A percentile compares a stretch with the other conserved stretches of the same genome.
phyloP scores from a whole-genome alignment of 352 stramenopile genomes.

The Phytophthora kernoviae region DNA sequence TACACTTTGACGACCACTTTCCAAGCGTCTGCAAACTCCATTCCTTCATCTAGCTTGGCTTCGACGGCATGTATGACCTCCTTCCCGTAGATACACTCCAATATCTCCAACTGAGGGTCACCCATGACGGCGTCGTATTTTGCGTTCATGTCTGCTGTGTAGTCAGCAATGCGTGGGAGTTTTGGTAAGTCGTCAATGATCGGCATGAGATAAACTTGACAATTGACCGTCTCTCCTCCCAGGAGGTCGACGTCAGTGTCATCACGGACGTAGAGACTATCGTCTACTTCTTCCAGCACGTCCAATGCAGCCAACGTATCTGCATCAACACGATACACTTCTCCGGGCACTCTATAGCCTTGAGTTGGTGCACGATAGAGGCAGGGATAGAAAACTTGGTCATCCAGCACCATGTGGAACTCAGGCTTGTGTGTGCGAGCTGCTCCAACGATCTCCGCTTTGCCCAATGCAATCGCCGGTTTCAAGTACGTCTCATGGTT shows the following conservation, averaged over 20 bases:
- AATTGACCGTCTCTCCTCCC: slow-evolving; percentile 26
- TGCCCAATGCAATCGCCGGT: slow-evolving; percentile 48
- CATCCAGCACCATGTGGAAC: slow-evolving; percentile 71
- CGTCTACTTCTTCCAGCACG: slow-evolving; percentile 58
- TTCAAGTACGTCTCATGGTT: slow-evolving; percentile 76
- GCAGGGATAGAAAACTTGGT: slow-evolving; percentile 68
- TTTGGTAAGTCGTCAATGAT: slow-evolving; percentile 42
- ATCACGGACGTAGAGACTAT: slow-evolving; percentile 55
- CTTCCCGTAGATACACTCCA: slow-evolving; percentile 59
- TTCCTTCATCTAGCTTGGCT: slow-evolving; percentile 32
- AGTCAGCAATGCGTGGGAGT: slow-evolving; percentile 39
- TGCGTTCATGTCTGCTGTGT: slow-evolving; percentile 40
- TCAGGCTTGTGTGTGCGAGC: slow-evolving; percentile 38
- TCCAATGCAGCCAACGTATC: slow-evolving; percentile 62
- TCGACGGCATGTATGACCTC: slow-evolving; percentile 34
- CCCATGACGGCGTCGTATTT: slow-evolving; percentile 40
- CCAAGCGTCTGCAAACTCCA: slow-evolving; percentile 46
- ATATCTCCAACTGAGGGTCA: slow-evolving; percentile 48
- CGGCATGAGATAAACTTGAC: slow-evolving; percentile 48
- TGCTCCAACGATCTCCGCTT: slow-evolving; percentile 53
- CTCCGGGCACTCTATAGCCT: slow-evolving; percentile 55
- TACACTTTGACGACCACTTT: slow-evolving; percentile 24
- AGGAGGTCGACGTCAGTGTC: slow-evolving; percentile 47
- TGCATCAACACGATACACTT: slow-evolving; percentile 68
- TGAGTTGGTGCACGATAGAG: slow-evolving; percentile 49